These are phyloP conservation scores for Colletotrichum tanaceti DNA, from an alignment of 2,329 filamentous ascomycete genomes.

Conservation along the genomic window DNA sequence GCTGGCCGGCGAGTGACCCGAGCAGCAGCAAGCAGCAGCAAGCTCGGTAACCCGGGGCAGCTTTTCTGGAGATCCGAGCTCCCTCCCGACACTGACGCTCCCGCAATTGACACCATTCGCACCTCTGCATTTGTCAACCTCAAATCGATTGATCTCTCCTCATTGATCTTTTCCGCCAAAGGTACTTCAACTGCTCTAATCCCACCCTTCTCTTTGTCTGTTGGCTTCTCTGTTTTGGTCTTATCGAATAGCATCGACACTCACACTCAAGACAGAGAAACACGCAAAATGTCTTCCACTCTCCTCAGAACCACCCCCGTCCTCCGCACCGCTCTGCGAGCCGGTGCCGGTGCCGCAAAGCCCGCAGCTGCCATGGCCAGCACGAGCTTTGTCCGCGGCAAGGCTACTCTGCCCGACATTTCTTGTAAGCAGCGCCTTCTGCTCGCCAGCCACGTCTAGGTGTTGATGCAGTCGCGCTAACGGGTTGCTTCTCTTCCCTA, in stretches of 20 bases:
- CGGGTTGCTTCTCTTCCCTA: no score
- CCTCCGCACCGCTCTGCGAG: conserved; percentile 77
- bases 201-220: neutral
- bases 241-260: neutral
- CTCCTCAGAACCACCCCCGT: conserved; percentile 78
- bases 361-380: conserved; percentile 72
- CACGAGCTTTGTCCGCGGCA: conserved; percentile 83
- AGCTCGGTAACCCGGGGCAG: conserved; percentile 33
- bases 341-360: conserved; percentile 71
- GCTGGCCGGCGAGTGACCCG: neutral
- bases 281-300: conserved; percentile 75
- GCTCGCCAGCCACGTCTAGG: neutral
- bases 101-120: conserved; percentile 34
- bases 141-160: conserved; percentile 41
- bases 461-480: conserved; percentile 2
- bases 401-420: conserved; percentile 95
- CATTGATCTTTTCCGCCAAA: conserved; percentile 5
- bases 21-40: neutral
- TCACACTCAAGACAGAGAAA: conserved; percentile 32
- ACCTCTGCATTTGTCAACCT: conserved; percentile 34
- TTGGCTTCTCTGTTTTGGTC: neutral
- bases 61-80: conserved; percentile 40
- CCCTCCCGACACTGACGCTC: conserved; percentile 36
- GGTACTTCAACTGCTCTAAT: conserved; percentile 2
- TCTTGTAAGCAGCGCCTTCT: conserved; percentile 55